Evolutionary conservation across 2,329 filamentous ascomycete species (phyloP).

Genomic region (Colletotrichum sp.): DNA sequence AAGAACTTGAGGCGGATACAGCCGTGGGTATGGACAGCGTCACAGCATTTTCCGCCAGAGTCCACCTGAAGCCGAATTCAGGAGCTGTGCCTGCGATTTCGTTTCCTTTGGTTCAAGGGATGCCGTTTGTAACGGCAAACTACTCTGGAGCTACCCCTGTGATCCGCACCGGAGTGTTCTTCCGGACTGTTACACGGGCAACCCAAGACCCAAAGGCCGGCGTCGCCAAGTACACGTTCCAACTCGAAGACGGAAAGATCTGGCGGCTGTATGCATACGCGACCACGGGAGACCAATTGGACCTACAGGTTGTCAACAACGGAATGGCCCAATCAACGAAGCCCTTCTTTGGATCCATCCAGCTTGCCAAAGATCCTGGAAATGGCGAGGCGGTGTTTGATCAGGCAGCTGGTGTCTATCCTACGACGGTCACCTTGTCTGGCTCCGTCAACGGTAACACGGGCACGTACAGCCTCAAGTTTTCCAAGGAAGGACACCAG

Average conservation of each 20-base stretch:
- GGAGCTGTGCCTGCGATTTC: constrained; percentile 66
- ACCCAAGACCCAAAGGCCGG: constrained; percentile 63
- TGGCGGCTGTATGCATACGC: constrained; percentile 84
- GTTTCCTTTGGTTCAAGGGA: constrained; percentile 87
- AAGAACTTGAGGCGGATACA: constrained; percentile 70
- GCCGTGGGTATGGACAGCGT: constrained; percentile 57
- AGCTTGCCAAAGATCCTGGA: constrained; percentile 79
- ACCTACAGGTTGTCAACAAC: constrained; percentile 72
- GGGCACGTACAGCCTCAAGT: constrained; percentile 78
- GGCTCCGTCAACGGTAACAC: constrained; percentile 63
- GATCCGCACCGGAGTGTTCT: constrained; percentile 77
- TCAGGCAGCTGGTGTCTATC: constrained; percentile 75
- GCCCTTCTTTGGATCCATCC: constrained; percentile 79
- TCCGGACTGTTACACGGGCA: constrained; percentile 67
- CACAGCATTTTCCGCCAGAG: constrained; percentile 66
- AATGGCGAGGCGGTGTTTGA: constrained; percentile 75
- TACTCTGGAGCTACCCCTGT: constrained; percentile 75
- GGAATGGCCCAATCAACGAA: constrained; percentile 67
- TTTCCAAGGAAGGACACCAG: constrained; percentile 71
- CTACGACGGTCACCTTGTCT: constrained; percentile 66
- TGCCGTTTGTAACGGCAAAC: constrained; percentile 82
- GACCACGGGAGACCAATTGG: constrained; percentile 62
- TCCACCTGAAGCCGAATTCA: constrained; percentile 66
- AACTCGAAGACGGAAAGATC: constrained; percentile 71
- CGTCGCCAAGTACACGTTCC: constrained; percentile 77